Conservation (phyloP, 129 eudicot genomes). For the Arctium minus region DNA sequence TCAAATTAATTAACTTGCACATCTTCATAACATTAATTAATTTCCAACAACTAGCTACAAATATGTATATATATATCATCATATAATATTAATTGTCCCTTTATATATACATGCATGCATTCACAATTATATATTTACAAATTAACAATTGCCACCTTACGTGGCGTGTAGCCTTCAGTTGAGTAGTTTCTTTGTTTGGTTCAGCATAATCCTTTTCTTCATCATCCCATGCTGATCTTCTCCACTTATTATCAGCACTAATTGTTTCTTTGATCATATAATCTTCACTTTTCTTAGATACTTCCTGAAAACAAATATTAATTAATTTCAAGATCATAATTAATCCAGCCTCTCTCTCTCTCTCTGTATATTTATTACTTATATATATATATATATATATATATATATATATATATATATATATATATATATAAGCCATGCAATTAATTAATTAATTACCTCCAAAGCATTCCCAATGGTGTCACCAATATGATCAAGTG, state of each 20-base stretch:
- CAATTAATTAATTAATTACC: constrained; percentile 32
- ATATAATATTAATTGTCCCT: no score
- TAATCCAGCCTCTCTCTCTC: not conserved
- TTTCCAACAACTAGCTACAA: not conserved
- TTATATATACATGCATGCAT: no score
- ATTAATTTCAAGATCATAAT: not conserved
- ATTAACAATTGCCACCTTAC: constrained; percentile 64
- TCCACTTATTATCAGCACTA: constrained; percentile 32
- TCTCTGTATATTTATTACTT: no score
- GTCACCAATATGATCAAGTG: constrained; percentile 61
- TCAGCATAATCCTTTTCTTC: constrained; percentile 14
- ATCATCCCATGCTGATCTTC: constrained; percentile 26
- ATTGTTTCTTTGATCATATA: constrained; percentile 49
- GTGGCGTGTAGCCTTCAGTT: constrained; percentile 86
- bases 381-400: no score
- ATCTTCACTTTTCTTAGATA: constrained; percentile 48
- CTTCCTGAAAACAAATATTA: constrained; percentile 9
- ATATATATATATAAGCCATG: not conserved
- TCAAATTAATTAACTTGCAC: not conserved
- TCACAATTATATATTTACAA: not conserved
- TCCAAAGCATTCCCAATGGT: constrained; percentile 63
- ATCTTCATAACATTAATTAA: not conserved
- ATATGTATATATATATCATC: no score
- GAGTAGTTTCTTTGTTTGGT: constrained; percentile 41
- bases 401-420: no score